phyloP scores from a whole-genome alignment of 495 filamentous ascomycete genomes.

The Aspergillus sclerotioniger region DNA sequence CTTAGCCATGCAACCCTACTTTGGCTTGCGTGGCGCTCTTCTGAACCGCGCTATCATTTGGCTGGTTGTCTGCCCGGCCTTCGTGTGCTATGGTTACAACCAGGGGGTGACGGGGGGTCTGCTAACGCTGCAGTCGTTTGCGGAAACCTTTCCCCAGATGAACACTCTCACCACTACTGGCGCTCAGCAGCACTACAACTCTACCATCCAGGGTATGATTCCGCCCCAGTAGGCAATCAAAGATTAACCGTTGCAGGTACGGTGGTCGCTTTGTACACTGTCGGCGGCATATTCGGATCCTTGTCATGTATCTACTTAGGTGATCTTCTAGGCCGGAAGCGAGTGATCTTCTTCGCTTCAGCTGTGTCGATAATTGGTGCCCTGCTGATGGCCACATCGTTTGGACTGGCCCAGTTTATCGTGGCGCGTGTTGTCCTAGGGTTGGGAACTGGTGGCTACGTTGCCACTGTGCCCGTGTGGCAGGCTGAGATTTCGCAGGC shows the following conservation, averaged over 20 bases:
- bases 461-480: conserved; percentile 64
- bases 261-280: conserved; percentile 35
- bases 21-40: conserved; percentile 36
- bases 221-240: not conserved
- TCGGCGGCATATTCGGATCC: conserved; percentile 35
- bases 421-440: conserved; percentile 57
- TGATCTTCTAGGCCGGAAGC: conserved; percentile 31
- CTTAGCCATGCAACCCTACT: conserved; percentile 34
- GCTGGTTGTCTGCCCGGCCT: conserved; percentile 45
- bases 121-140: conserved; percentile 40
- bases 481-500: conserved; percentile 61
- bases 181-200: conserved; percentile 29
- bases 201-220: conserved; percentile 39
- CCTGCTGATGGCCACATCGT: conserved; percentile 43
- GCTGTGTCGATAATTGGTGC: conserved; percentile 38
- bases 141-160: conserved; percentile 49
- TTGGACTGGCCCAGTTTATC: conserved; percentile 35
- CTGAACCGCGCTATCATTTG: conserved; percentile 35
- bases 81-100: conserved; percentile 53
- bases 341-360: conserved; percentile 32
- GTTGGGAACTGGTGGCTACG: conserved; percentile 61
- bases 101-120: conserved; percentile 46
- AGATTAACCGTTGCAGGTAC: conserved; percentile 22
- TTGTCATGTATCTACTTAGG: conserved; percentile 33
- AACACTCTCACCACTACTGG: conserved; percentile 47